Base-by-base conservation (phyloP, 2,329 filamentous ascomycete genomes). In the Diaporthe ampelina region DNA sequence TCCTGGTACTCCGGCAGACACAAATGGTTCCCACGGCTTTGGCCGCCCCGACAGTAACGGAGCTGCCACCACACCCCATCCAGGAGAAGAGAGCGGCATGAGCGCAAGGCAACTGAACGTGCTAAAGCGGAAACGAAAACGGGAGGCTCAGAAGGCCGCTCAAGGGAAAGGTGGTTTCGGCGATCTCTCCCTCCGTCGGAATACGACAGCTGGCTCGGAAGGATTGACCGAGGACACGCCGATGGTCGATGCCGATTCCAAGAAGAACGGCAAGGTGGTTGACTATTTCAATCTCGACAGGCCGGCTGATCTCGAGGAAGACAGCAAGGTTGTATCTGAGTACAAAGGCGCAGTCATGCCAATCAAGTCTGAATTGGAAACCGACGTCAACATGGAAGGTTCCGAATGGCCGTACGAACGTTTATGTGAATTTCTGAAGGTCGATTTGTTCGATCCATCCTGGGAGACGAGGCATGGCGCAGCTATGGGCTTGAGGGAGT, bases 401-500 rank as follows among this genome's bases (percentile, higher is more conserved):
- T 88, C 90, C 4, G 94, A 97, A 81, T 99, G 97, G 97, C 97
- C 97, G 0, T 98, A 94, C 79, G 95, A 98, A 80, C 92, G 95
- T 70, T 90, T 99, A 48, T 98, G 95, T 82, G 97, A 98, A 76
- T 97, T 98, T 79, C 89, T 99, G 74, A 96, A 94, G 79, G 89
- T 98, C 45, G 97, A 99, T 81, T 88, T 99, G 1, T 98, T 99
- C 79, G 96, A 99, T 81, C 88, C 94, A 3, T 92, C 93, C 63
- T 99, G 97, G 97, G 97, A 99, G 83, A 95, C 95, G 10, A 93
- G 97, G 21, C 97, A 99, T 82, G 97, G 97, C 79, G 97, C 97
- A 73, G 95, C 97, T 19, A 97, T 99, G 93, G 97, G 95, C 15
- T 86, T 99, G 50, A 91, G 97, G 80, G 97, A 99, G 83, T 91